Evolutionary conservation across 768 basidiomycete genomes (phyloP).

Genomic region (Pisolithus albus): DNA sequence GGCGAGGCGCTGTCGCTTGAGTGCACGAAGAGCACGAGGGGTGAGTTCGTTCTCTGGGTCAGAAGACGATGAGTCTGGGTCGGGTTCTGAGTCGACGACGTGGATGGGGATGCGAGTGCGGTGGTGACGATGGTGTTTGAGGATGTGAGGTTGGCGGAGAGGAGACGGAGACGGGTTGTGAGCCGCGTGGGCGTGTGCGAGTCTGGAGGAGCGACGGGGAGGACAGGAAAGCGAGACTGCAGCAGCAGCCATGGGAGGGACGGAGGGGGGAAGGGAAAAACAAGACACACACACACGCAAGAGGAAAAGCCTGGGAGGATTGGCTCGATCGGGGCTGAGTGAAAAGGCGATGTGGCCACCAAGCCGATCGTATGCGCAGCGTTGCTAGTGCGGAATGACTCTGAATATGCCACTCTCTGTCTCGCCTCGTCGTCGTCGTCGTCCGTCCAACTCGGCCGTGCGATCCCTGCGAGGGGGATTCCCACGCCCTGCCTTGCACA

Average conservation of each 20-base stretch:
- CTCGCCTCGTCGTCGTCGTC: too few species aligned
- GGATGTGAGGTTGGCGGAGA: not conserved
- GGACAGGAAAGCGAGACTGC: slow-evolving; percentile 24
- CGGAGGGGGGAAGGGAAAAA: not conserved
- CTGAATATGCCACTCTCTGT: too few species aligned
- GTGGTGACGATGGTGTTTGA: not conserved
- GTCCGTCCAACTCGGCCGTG: too few species aligned
- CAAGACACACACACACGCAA: too few species aligned
- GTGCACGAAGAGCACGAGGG: slow-evolving; percentile 28
- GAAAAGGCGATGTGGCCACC: too few species aligned
- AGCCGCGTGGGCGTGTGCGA: slow-evolving; percentile 12
- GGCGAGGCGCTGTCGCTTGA: slow-evolving; percentile 27
- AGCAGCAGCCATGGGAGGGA: slow-evolving; percentile 23
- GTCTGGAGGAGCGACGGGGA: slow-evolving; percentile 23
- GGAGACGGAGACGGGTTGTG: slow-evolving; percentile 2
- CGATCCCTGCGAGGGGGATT: too few species aligned
- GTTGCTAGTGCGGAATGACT: too few species aligned
- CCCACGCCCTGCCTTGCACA: not conserved
- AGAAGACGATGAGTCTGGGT: slow-evolving; percentile 13
- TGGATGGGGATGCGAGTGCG: not conserved
- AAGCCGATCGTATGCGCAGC: too few species aligned
- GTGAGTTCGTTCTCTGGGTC: slow-evolving; percentile 28
- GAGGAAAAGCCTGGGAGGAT: not conserved
- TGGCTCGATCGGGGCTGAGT: slow-evolving; percentile 9
- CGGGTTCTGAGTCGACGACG: slow-evolving; percentile 12